Evolutionary conservation across 2,329 filamentous ascomycete genomes (phyloP).

Genomic region (Beauveria sp.): DNA sequence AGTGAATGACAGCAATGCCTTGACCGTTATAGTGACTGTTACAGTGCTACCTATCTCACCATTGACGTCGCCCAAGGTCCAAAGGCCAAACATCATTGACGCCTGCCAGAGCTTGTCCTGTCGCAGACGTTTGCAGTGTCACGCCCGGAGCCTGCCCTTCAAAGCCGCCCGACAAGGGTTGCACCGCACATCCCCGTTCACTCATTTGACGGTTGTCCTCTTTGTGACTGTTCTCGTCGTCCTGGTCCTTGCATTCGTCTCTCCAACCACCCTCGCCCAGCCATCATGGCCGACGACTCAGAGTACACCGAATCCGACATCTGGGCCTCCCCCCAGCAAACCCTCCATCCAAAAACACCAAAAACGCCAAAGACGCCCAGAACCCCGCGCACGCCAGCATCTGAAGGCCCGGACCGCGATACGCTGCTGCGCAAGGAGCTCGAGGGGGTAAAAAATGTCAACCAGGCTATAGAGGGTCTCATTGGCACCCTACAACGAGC

Average conservation of each 20-base stretch:
- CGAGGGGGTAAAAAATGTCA: conserved; percentile 76
- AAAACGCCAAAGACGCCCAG: conserved; percentile 41
- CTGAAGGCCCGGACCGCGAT: conserved; percentile 57
- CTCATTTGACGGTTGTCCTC: background rate
- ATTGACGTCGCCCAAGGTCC: no score
- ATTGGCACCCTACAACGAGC: conserved; percentile 64
- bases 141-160: background rate
- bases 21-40: no score
- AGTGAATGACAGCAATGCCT: no score
- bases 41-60: no score
- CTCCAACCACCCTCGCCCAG: background rate
- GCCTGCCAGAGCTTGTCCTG: no score
- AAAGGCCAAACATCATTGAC: no score
- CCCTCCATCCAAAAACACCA: conserved; percentile 25
- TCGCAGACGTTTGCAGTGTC: no score
- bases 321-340: conserved; percentile 37
- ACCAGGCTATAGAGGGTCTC: conserved; percentile 75
- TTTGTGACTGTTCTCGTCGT: background rate
- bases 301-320: conserved; percentile 42
- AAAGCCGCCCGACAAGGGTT: background rate
- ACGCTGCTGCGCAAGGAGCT: conserved; percentile 70
- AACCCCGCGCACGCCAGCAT: conserved; percentile 38
- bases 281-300: conserved; percentile 36
- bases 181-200: background rate
- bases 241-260: background rate